Conservation (phyloP, 2,329 filamentous ascomycete species). For the Herpotrichia juniperi region DNA sequence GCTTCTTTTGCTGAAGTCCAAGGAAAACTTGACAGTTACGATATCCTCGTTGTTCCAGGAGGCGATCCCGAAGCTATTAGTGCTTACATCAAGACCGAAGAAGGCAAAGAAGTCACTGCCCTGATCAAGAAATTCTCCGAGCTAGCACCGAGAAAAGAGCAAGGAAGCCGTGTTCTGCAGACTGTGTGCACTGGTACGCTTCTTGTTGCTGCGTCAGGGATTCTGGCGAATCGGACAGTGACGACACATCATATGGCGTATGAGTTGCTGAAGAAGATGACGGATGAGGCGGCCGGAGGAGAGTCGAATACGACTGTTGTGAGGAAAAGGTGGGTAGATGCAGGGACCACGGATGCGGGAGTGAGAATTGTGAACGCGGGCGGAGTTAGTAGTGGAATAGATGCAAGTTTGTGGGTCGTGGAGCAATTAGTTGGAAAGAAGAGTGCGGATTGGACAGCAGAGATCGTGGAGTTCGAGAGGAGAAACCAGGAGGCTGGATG, state of each 20-base stretch:
- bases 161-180: slow-evolving; percentile 39
- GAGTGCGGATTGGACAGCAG: slow-evolving; percentile 26
- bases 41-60: slow-evolving; percentile 50
- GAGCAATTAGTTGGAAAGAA: slow-evolving; percentile 33
- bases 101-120: slow-evolving; percentile 21
- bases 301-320: slow-evolving; percentile 30
- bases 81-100: slow-evolving; percentile 25
- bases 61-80: slow-evolving; percentile 32
- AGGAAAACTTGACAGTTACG: slow-evolving; percentile 35
- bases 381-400: slow-evolving; percentile 41
- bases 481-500: slow-evolving; percentile 26
- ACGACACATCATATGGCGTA: slow-evolving; percentile 49
- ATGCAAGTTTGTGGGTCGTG: slow-evolving; percentile 36
- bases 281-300: slow-evolving; percentile 37
- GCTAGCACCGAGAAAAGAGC: slow-evolving; percentile 27
- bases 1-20: slow-evolving; percentile 35
- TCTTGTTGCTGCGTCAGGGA: slow-evolving; percentile 45
- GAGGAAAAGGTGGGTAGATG: slow-evolving; percentile 40
- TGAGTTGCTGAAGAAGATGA: slow-evolving; percentile 29
- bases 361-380: slow-evolving; percentile 42
- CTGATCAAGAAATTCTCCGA: slow-evolving; percentile 29
- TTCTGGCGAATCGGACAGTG: slow-evolving; percentile 40
- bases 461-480: slow-evolving; percentile 40
- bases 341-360: slow-evolving; percentile 32
- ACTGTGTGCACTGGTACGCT: slow-evolving; percentile 50